Conservation (phyloP, 805 yeast species). For the Vanderwaltozyma tropicalis region DNA sequence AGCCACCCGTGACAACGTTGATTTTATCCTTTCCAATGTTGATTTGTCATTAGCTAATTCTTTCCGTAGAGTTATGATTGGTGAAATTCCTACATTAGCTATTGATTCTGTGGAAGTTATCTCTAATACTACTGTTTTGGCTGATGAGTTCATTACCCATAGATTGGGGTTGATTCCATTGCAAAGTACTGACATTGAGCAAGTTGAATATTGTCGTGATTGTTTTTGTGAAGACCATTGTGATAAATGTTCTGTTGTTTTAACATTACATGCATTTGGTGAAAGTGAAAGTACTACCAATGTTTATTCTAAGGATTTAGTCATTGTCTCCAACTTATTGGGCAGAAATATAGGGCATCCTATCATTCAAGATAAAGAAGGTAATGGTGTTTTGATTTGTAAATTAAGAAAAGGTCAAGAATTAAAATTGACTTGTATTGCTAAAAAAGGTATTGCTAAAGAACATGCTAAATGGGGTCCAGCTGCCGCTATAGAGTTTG, state of each 20-base stretch:
- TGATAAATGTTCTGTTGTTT: slow-evolving; percentile 84
- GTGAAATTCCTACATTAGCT: slow-evolving; percentile 95
- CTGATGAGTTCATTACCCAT: slow-evolving; percentile 94
- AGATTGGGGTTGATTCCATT: slow-evolving; percentile 88
- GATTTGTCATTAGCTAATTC: slow-evolving; percentile 90
- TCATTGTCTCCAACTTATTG: slow-evolving; percentile 32
- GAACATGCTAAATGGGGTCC: slow-evolving; percentile 99
- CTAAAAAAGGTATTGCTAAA: slow-evolving; percentile 93
- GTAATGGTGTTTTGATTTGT: slow-evolving; percentile 82
- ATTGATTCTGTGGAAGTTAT: slow-evolving; percentile 93
- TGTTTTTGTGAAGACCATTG: slow-evolving; percentile 98
- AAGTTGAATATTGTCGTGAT: slow-evolving; percentile 80
- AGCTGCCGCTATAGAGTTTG: slow-evolving; percentile 89
- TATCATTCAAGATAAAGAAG: slow-evolving; percentile 63
- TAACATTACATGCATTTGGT: slow-evolving; percentile 79
- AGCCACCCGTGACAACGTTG: slow-evolving; percentile 78
- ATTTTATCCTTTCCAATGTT: slow-evolving; percentile 76
- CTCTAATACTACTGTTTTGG: slow-evolving; percentile 84
- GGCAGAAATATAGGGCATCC: slow-evolving; percentile 63
- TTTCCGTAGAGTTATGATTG: slow-evolving; percentile 79
- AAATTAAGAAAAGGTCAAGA: slow-evolving; percentile 90
- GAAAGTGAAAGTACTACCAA: slow-evolving; percentile 80
- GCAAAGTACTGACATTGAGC: slow-evolving; percentile 72
- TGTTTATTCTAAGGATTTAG: slow-evolving; percentile 77
- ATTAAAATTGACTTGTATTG: slow-evolving; percentile 78